Conservation (phyloP, 352 stramenopile genomes). For the Aphanomyces cochlioides region DNA sequence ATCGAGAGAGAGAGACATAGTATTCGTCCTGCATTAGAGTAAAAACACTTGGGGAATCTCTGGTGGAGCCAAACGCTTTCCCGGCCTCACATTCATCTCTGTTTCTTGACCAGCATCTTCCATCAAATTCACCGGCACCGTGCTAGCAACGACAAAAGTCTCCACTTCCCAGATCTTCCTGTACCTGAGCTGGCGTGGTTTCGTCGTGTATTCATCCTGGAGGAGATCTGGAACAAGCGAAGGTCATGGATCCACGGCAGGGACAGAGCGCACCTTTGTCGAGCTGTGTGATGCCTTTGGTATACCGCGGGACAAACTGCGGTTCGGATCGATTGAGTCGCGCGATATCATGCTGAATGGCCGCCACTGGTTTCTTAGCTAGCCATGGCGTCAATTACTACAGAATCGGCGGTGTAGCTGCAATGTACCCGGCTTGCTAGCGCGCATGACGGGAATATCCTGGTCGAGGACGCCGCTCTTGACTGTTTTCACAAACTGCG, state of each 20-base stretch:
- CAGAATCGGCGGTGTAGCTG: neutral
- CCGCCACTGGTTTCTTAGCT: slow-evolving; percentile 52
- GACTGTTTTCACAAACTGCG: slow-evolving; percentile 23
- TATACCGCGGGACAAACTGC: slow-evolving; percentile 40
- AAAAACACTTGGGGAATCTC: slow-evolving; percentile 71
- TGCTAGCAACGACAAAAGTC: slow-evolving; percentile 26
- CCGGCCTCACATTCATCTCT: slow-evolving; percentile 31
- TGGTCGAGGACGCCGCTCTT: slow-evolving; percentile 51
- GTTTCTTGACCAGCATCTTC: slow-evolving; percentile 21
- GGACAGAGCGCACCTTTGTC: slow-evolving; percentile 41
- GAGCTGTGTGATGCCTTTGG: slow-evolving; percentile 42
- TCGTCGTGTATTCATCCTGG: slow-evolving; percentile 66
- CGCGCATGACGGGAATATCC: slow-evolving; percentile 22
- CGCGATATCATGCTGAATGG: slow-evolving; percentile 59
- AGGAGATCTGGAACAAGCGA: slow-evolving; percentile 33
- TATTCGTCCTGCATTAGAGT: slow-evolving; percentile 38
- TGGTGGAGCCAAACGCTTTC: slow-evolving; percentile 44
- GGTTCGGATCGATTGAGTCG: slow-evolving; percentile 36
- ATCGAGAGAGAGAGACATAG: neutral
- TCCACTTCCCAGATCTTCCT: neutral
- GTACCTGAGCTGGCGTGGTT: slow-evolving; percentile 47
- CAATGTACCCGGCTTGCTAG: neutral
- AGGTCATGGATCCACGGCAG: neutral
- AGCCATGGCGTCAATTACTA: slow-evolving; percentile 18
- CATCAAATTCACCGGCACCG: slow-evolving; percentile 42